Evolutionary conservation across 2,329 filamentous ascomycete species (phyloP).

Genomic region (Colletotrichum somersetense): DNA sequence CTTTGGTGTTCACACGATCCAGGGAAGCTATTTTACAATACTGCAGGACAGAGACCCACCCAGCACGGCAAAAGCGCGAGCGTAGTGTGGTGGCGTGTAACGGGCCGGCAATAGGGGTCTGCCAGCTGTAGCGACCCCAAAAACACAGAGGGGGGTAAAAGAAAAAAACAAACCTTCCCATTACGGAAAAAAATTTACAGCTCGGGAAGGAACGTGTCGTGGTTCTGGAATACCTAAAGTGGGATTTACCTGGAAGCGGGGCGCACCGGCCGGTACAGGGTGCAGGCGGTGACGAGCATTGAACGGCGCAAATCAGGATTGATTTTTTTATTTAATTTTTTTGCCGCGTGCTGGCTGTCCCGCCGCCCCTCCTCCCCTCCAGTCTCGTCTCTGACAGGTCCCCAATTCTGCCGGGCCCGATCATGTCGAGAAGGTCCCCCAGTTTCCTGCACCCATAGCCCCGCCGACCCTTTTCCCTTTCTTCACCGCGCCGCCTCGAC

Average conservation of each 20-base stretch:
- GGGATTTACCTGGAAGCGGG: slow-evolving; percentile 9
- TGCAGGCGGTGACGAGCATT: slow-evolving; percentile 41
- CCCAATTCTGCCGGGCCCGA: slow-evolving; percentile 35
- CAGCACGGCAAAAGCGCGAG: background rate
- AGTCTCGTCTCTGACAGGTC: slow-evolving; percentile 31
- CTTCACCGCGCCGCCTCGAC: slow-evolving; percentile 35
- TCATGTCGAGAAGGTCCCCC: slow-evolving; percentile 35
- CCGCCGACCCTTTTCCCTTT: slow-evolving; percentile 28
- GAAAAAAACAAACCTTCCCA: background rate
- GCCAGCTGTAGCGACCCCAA: slow-evolving; percentile 22
- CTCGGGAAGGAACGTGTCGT: background rate
- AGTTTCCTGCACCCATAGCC: slow-evolving; percentile 27
- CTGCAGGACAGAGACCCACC: background rate
- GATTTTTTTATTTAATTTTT: slow-evolving; percentile 27
- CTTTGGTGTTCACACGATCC: no score
- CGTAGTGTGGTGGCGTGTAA: slow-evolving; percentile 16
- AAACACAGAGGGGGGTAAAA: background rate
- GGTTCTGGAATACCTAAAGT: slow-evolving; percentile 16
- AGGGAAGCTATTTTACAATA: background rate
- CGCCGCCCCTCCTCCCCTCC: slow-evolving; percentile 12
- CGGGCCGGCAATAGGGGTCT: slow-evolving; percentile 37
- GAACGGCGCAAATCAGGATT: slow-evolving; percentile 37
- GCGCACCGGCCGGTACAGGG: slow-evolving; percentile 23
- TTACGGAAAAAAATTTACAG: background rate
- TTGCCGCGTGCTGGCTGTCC: slow-evolving; percentile 9